phyloP scores from a whole-genome alignment of 2,329 filamentous ascomycete genomes.

The Nigrospora sphaerica region DNA sequence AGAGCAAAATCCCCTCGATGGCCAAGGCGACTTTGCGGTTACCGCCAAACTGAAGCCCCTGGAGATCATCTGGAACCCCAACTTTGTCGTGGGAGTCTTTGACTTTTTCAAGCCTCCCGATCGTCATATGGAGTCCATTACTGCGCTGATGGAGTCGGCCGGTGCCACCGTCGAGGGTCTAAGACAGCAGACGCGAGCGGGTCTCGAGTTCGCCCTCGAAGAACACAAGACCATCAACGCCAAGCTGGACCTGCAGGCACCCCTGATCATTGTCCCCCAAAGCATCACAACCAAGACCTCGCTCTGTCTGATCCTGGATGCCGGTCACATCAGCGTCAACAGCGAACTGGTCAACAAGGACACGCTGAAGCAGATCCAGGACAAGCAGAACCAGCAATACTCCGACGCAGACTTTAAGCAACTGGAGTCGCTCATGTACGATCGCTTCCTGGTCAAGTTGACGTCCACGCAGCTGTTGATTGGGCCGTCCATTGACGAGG shows the following conservation, averaged over 20 bases:
- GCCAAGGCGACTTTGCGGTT: conserved; percentile 82
- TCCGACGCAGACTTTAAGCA: conserved; percentile 83
- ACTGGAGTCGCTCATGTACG: conserved; percentile 92
- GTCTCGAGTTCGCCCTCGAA: conserved; percentile 90
- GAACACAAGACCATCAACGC: conserved; percentile 98
- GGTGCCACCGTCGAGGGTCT: conserved; percentile 93
- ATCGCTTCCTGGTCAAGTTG: conserved; percentile 89
- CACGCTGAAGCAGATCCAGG: conserved; percentile 84
- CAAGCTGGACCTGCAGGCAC: conserved; percentile 89
- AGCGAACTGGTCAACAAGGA: conserved; percentile 89
- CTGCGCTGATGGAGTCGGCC: conserved; percentile 88
- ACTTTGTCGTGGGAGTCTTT: conserved; percentile 81
- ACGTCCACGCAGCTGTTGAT: conserved; percentile 94
- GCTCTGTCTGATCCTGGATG: conserved; percentile 89
- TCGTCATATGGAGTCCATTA: conserved; percentile 97
- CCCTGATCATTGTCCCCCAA: conserved; percentile 92
- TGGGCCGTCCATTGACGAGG: conserved; percentile 84
- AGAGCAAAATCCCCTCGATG: conserved; percentile 92
- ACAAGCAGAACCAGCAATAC: conserved; percentile 81
- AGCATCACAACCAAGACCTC: conserved; percentile 76
- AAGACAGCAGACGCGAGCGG: conserved; percentile 89
- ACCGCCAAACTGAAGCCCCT: conserved; percentile 90
- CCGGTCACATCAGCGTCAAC: conserved; percentile 89
- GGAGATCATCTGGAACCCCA: conserved; percentile 96
- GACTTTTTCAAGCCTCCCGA: conserved; percentile 97